Conservation (phyloP, 768 basidiomycete genomes). For the Tubosaeta sp. region DNA sequence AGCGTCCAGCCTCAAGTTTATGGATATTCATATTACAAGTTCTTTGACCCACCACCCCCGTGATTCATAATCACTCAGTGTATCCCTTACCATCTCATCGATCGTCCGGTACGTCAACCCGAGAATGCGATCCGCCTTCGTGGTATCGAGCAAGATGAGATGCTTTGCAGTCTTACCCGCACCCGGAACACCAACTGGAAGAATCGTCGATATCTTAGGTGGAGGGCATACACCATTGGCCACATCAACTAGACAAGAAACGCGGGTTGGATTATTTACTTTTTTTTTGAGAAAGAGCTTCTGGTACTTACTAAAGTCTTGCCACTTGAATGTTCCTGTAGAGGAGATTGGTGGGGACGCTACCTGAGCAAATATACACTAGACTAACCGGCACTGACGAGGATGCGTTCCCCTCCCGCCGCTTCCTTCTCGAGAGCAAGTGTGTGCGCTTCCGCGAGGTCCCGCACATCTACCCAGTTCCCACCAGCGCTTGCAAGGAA, state of each 20-base stretch:
- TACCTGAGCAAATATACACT: neutral
- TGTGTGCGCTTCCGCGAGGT: slow-evolving; percentile 51
- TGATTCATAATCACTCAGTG: slow-evolving; percentile 39
- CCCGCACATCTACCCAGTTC: slow-evolving; percentile 50
- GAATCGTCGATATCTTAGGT: slow-evolving; percentile 24
- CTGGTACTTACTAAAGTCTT: slow-evolving; percentile 25
- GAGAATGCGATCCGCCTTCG: slow-evolving; percentile 38
- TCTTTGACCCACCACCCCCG: slow-evolving; percentile 34
- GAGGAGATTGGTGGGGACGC: neutral
- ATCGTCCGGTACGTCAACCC: slow-evolving; percentile 39
- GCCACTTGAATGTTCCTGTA: slow-evolving; percentile 28
- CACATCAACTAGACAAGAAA: slow-evolving; percentile 29
- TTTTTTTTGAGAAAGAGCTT: neutral
- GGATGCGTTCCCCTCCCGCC: slow-evolving; percentile 55
- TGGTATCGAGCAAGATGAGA: slow-evolving; percentile 27
- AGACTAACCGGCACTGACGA: slow-evolving; percentile 38
- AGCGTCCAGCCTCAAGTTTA: no score
- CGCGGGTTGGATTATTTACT: neutral
- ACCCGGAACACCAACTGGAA: slow-evolving; percentile 34
- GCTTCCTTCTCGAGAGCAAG: slow-evolving; percentile 46
- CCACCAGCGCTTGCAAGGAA: slow-evolving; percentile 22
- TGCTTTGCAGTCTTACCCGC: slow-evolving; percentile 27
- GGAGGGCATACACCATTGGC: slow-evolving; percentile 33
- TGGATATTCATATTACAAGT: no score
- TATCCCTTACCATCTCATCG: slow-evolving; percentile 39